Evolutionary conservation across 352 stramenopile genomes (phyloP).

Genomic region (Peronosclerospora sorghi): DNA sequence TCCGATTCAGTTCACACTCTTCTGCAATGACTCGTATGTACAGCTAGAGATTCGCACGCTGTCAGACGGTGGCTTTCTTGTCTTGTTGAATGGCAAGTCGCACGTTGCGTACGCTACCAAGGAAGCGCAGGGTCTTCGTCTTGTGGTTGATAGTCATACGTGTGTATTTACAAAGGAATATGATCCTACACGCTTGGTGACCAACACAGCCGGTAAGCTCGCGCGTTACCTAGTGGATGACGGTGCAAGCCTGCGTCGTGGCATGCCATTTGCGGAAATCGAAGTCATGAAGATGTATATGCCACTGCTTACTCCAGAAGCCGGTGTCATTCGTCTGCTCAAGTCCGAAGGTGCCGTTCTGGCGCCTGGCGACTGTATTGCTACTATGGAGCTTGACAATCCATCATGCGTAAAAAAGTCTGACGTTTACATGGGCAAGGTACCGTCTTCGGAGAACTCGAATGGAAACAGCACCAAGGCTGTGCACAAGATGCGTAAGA

Average conservation of each 20-base stretch:
- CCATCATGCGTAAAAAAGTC: slow-evolving; percentile 94
- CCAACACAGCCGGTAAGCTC: slow-evolving; percentile 97
- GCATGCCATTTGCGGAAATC: slow-evolving; percentile 82
- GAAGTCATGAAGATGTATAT: slow-evolving; percentile 99
- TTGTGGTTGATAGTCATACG: slow-evolving; percentile 92
- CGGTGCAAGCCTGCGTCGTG: slow-evolving; percentile 80
- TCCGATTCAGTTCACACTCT: slow-evolving; percentile 87
- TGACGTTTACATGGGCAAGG: no score
- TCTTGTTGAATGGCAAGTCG: slow-evolving; percentile 93
- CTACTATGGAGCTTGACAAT: slow-evolving; percentile 96
- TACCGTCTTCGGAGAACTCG: slow-evolving; percentile 32
- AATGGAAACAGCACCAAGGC: slow-evolving; percentile 25
- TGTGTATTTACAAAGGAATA: slow-evolving; percentile 99
- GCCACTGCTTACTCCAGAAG: slow-evolving; percentile 95
- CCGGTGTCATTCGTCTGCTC: slow-evolving; percentile 90
- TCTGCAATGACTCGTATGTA: slow-evolving; percentile 80
- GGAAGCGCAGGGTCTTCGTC: slow-evolving; percentile 79
- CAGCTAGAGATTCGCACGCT: slow-evolving; percentile 93
- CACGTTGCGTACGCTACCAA: slow-evolving; percentile 96
- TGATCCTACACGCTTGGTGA: slow-evolving; percentile 95
- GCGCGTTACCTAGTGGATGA: slow-evolving; percentile 98
- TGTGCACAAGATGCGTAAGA: no score
- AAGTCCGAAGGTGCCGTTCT: slow-evolving; percentile 95
- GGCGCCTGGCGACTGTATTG: slow-evolving; percentile 92
- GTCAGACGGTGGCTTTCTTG: slow-evolving; percentile 96